Conservation (phyloP, 1,284 basidiomycete species). For the Ustilago sp. region DNA sequence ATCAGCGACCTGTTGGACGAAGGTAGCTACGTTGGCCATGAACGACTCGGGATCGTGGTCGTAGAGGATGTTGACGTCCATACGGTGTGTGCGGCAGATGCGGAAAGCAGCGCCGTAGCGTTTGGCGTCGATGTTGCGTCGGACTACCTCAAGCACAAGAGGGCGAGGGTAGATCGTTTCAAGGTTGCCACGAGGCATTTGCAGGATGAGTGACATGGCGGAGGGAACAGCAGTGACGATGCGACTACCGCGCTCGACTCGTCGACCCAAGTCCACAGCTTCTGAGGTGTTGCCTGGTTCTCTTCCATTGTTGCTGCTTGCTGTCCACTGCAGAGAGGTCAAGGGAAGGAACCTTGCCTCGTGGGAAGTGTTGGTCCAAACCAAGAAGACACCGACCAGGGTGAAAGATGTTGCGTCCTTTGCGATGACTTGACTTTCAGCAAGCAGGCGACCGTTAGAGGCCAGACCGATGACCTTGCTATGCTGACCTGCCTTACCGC, state of each 20-base stretch:
- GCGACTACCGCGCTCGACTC: slow-evolving; percentile 65
- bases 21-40: slow-evolving; percentile 72
- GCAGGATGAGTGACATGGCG: slow-evolving; percentile 82
- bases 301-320: slow-evolving; percentile 6
- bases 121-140: slow-evolving; percentile 52
- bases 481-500: slow-evolving; percentile 9
- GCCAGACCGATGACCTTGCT: slow-evolving; percentile 75
- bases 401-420: slow-evolving; percentile 83
- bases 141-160: slow-evolving; percentile 79
- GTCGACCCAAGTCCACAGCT: slow-evolving; percentile 53
- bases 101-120: slow-evolving; percentile 87
- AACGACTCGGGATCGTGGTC: slow-evolving; percentile 82
- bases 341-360: slow-evolving; percentile 82
- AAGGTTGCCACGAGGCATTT: slow-evolving; percentile 97
- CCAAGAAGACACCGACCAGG: slow-evolving; percentile 82
- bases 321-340: slow-evolving; percentile 55
- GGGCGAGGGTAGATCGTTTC: slow-evolving; percentile 95
- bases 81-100: slow-evolving; percentile 89
- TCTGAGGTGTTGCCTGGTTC: slow-evolving; percentile 20
- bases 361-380: slow-evolving; percentile 88
- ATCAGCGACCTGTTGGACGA: slow-evolving; percentile 87
- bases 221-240: slow-evolving; percentile 65
- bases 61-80: slow-evolving; percentile 89
- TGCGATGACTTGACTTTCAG: slow-evolving; percentile 72
- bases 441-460: slow-evolving; percentile 76